Conservation (phyloP, 495 filamentous ascomycete species). For the Xylaria venustula region DNA sequence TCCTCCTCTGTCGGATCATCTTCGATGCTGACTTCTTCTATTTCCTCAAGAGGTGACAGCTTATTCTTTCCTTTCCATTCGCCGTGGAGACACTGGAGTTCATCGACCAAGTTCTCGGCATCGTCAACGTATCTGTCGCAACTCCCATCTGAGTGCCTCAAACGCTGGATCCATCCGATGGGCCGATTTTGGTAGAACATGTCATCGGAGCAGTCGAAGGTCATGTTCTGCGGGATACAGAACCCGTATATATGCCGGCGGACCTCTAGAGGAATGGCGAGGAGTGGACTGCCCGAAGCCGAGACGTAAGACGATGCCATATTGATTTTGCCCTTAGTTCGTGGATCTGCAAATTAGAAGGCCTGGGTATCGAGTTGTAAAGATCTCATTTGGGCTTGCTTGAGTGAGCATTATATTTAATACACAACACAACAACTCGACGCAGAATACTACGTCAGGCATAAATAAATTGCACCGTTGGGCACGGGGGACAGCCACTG, state of each 20-base stretch:
- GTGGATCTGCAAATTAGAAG: background rate
- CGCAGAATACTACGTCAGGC: background rate
- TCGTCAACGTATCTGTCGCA: background rate
- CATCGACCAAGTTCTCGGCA: background rate
- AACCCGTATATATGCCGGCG: constrained; percentile 8
- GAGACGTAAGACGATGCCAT: background rate
- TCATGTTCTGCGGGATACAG: constrained; percentile 7
- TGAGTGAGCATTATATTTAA: background rate
- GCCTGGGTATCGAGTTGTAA: background rate
- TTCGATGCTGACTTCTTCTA: background rate
- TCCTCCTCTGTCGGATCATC: background rate
- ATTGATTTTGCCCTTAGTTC: background rate
- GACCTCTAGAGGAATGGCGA: constrained; percentile 1
- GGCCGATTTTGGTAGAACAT: constrained; percentile 11
- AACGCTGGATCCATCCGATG: background rate
- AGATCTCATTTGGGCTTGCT: background rate
- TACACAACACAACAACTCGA: background rate
- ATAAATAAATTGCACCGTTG: background rate
- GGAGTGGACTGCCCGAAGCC: background rate
- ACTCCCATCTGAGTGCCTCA: constrained; percentile 1
- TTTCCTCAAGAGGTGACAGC: background rate
- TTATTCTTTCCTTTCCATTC: background rate
- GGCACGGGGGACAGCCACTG: background rate
- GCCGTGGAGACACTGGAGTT: background rate
- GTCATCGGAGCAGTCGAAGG: background rate